Conservation (phyloP, 108 stramenopile species). For the Cyclotella atomus region DNA sequence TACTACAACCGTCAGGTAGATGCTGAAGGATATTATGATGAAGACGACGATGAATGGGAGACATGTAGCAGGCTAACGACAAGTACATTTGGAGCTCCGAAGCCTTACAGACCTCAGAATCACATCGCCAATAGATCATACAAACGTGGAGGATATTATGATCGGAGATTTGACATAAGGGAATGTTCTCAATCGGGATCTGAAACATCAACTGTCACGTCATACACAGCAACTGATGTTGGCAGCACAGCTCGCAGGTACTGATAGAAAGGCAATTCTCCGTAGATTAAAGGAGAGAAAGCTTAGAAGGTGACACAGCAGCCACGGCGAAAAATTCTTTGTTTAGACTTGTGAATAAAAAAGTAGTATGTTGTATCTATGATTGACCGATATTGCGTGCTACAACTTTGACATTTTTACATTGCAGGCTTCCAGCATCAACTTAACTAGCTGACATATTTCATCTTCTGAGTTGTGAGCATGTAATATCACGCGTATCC, state of each 20-base stretch:
- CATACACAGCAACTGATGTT: no score
- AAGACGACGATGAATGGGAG: slow-evolving; percentile 15
- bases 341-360: neutral
- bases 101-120: slow-evolving; percentile 4
- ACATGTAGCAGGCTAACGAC: neutral
- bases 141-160: neutral
- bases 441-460: slow-evolving; percentile 55
- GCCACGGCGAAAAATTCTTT: no score
- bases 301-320: no score
- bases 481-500: slow-evolving; percentile 92
- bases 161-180: neutral
- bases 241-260: no score
- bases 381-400: no score
- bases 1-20: slow-evolving; percentile 5
- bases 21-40: neutral
- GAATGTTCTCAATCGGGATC: neutral
- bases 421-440: slow-evolving; percentile 24
- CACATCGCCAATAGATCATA: neutral
- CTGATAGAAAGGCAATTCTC: no score
- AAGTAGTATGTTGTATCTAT: neutral
- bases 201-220: no score
- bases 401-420: neutral
- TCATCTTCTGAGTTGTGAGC: slow-evolving; percentile 84
- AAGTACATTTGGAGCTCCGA: neutral
- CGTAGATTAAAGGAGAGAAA: no score